Evolutionary conservation across 2,329 filamentous ascomycete genomes (phyloP), one percentile per base, ranked within the genome.

Genomic region (Penicillium sp.): DNA sequence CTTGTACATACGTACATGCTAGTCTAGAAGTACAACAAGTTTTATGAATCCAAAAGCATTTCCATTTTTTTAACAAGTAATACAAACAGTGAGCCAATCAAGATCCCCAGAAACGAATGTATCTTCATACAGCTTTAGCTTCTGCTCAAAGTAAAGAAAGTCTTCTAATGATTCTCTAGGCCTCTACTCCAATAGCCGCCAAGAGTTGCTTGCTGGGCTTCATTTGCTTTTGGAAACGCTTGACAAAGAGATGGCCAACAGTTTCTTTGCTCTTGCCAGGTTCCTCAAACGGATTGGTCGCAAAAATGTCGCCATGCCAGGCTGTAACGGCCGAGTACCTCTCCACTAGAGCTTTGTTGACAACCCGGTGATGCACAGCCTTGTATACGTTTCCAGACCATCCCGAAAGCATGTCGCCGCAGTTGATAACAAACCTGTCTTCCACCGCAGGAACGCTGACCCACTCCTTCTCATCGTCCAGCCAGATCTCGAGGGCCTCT

Each of bases 391-490:
- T 18, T 21, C 28, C 28, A 14, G 47, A 33, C 59, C 60, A 66
- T 11, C 57, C 49, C 52, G 61, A 57, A 33, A 68, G 57, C 55
- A 67, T 61, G 35, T 69, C 65, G 2, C 67, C 67, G 3, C 62
- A 52, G 55, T 69, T 69, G 53, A 69, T 63, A 40, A 70, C 64
- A 42, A 62, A 64, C 21, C 47, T 51, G 26, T 74, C 77, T 43
- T 71, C 63, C 1, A 74, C 68, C 0, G 79, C 77, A 5, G 71
- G 67, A 0, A 80, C 47, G 2, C 16, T 30, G 12, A 48, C 11
- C 47, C 47, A 48, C 16, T 18, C 28, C 47, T 48, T 77, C 55
- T 72, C 59, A 8, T 38, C 52, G 9, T 60, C 60, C 47, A 60
- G 56, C 51, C 56, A 61, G 18, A 66, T 62, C 56, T 68, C 60